phyloP scores from a whole-genome alignment of 176 grass and related monocot species.

The sorghum (Sorghum bicolor) region DNA sequence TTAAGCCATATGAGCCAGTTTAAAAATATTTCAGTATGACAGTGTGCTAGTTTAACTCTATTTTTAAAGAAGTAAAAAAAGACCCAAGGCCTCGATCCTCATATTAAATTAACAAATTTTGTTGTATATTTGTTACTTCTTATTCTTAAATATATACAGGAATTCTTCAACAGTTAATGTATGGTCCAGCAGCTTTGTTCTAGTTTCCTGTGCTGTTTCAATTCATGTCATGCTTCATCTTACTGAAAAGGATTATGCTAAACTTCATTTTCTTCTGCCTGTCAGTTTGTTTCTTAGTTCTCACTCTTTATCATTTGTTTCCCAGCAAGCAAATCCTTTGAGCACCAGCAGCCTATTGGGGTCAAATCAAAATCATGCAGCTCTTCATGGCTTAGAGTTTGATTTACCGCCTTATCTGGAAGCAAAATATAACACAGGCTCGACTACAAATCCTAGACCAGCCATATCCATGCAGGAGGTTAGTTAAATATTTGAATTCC shows the following conservation, averaged over 20 bases:
- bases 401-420: conserved; percentile 59
- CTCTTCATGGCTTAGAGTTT: conserved; percentile 79
- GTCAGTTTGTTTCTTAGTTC: conserved; percentile 14
- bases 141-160: not conserved
- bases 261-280: not conserved
- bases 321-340: conserved; percentile 90
- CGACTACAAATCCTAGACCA: conserved; percentile 63
- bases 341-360: conserved; percentile 32
- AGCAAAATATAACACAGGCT: conserved; percentile 62
- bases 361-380: conserved; percentile 32
- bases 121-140: not conserved
- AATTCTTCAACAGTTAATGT: not conserved
- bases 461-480: conserved; percentile 81
- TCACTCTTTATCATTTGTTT: conserved; percentile 28
- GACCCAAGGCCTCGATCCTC: not conserved
- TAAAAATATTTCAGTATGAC: not conserved
- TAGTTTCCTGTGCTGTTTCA: not conserved
- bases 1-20: not conserved
- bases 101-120: not conserved
- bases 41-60: not conserved
- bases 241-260: not conserved
- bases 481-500: conserved; percentile 16
- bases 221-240: not conserved
- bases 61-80: not conserved
- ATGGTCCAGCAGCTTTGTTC: not conserved